A percentile compares a stretch with the other conserved stretches of the same genome.
Conservation (phyloP, 1,139 yeast genomes). For the Geotrichum histeridarum region DNA sequence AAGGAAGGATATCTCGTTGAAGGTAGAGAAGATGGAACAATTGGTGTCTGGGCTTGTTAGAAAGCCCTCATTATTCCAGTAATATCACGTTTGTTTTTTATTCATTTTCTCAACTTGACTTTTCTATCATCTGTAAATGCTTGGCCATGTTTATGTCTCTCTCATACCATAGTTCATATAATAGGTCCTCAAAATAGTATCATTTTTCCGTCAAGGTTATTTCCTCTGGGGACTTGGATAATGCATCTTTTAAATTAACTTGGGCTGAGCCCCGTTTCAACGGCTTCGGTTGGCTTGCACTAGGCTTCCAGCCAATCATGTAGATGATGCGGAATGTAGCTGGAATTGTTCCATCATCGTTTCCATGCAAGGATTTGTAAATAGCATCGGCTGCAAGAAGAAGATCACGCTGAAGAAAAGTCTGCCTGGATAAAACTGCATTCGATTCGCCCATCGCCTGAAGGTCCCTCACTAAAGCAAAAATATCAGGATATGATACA, state of each 20-base stretch:
- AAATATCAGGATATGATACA: conserved; percentile 74
- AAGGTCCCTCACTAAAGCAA: conserved; percentile 62
- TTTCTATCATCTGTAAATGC: neutral
- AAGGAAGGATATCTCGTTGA: conserved; percentile 60
- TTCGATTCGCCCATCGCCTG: conserved; percentile 85
- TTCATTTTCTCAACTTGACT: neutral
- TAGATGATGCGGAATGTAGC: conserved; percentile 68
- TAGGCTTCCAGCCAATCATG: conserved; percentile 87
- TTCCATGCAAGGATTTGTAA: conserved; percentile 64
- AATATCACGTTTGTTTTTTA: neutral
- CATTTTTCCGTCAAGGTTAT: conserved; percentile 3
- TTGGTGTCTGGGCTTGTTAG: conserved; percentile 55
- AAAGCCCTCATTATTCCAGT: neutral
- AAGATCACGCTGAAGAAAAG: conserved; percentile 56
- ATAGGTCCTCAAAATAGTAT: neutral
- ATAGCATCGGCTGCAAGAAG: conserved; percentile 72
- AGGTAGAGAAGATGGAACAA: conserved; percentile 53
- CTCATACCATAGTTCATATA: neutral
- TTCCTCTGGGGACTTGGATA: conserved; percentile 26
- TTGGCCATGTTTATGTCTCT: neutral
- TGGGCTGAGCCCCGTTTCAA: conserved; percentile 67
- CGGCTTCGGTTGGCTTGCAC: conserved; percentile 65
- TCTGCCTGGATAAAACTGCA: conserved; percentile 56
- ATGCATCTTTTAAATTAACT: conserved; percentile 59
- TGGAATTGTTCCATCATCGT: conserved; percentile 42